phyloP scores from a whole-genome alignment of 257 asterid genomes.

The Eucommia ulmoides region DNA sequence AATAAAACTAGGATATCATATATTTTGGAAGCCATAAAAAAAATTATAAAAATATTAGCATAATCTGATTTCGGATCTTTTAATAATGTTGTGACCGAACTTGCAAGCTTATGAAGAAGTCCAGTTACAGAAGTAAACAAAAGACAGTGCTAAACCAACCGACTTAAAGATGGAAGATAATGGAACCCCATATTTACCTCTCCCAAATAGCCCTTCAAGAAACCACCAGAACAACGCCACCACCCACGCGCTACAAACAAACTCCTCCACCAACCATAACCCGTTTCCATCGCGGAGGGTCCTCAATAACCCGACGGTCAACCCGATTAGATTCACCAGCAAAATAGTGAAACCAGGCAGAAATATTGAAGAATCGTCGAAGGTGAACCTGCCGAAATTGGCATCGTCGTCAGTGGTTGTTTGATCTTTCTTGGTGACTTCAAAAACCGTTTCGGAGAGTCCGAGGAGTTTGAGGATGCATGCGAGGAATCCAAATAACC shows the following conservation, averaged over 20 bases:
- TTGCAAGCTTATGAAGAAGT: not conserved
- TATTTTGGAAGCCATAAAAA: too few relatives aligned
- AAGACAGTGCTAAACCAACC: conserved; percentile 9
- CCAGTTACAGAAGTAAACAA: conserved; percentile 13
- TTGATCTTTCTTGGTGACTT: conserved; percentile 24
- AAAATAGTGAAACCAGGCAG: conserved; percentile 20
- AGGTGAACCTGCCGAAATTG: conserved; percentile 19
- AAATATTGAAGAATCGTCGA: conserved; percentile 20
- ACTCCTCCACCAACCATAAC: conserved; percentile 14
- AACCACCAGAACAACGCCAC: conserved; percentile 21
- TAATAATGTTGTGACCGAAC: too few relatives aligned
- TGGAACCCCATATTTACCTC: conserved; percentile 30
- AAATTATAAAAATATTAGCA: too few relatives aligned
- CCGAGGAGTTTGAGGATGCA: conserved; percentile 15
- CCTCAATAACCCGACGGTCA: conserved; percentile 9
- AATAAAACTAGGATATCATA: too few relatives aligned
- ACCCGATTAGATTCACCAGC: conserved; percentile 16
- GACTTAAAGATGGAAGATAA: conserved; percentile 19
- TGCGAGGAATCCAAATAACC: conserved; percentile 20
- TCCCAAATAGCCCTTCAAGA: conserved; percentile 22
- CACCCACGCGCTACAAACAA: conserved; percentile 15
- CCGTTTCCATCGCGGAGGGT: not conserved
- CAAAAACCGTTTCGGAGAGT: conserved; percentile 14
- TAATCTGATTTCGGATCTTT: too few relatives aligned
- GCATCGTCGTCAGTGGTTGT: not conserved